A percentile compares a stretch with the other conserved stretches of the same genome.
Conservation (phyloP, 257 asterid species). For the Forsythia suspensa region DNA sequence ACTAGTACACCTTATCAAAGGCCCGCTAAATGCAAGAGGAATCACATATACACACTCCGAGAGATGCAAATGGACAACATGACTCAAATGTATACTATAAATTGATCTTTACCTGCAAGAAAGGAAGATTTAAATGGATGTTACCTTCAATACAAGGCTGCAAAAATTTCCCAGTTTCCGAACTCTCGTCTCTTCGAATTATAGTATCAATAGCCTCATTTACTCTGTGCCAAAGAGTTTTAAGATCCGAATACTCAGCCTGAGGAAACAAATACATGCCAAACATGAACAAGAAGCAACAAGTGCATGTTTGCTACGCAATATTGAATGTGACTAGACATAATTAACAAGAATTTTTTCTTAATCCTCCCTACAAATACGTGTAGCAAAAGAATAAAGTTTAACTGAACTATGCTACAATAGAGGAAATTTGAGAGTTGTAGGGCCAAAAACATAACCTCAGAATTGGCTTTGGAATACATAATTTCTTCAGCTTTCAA, state of each 20-base stretch:
- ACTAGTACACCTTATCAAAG: background rate
- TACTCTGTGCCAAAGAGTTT: constrained; percentile 77
- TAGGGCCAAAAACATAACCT: constrained; percentile 42
- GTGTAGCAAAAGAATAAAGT: background rate
- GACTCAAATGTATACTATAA: background rate
- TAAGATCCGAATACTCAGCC: constrained; percentile 87
- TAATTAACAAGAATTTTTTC: too few species aligned
- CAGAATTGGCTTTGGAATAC: constrained; percentile 93
- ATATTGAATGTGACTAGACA: background rate
- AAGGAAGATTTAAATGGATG: background rate
- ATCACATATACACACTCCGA: background rate
- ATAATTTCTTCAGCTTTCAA: constrained; percentile 88
- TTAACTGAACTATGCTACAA: background rate
- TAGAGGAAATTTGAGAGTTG: constrained; percentile 19
- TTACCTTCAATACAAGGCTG: constrained; percentile 98
- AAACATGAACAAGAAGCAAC: constrained; percentile 6
- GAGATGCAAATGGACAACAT: background rate
- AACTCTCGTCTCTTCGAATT: constrained; percentile 69
- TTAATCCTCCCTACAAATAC: background rate
- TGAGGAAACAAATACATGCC: constrained; percentile 28
- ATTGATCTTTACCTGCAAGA: background rate
- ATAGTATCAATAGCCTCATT: constrained; percentile 82
- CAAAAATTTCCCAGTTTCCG: constrained; percentile 62
- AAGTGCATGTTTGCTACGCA: background rate
- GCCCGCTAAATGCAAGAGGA: background rate